phyloP scores from a whole-genome alignment of 768 basidiomycete species.

The Russula vinacea region DNA sequence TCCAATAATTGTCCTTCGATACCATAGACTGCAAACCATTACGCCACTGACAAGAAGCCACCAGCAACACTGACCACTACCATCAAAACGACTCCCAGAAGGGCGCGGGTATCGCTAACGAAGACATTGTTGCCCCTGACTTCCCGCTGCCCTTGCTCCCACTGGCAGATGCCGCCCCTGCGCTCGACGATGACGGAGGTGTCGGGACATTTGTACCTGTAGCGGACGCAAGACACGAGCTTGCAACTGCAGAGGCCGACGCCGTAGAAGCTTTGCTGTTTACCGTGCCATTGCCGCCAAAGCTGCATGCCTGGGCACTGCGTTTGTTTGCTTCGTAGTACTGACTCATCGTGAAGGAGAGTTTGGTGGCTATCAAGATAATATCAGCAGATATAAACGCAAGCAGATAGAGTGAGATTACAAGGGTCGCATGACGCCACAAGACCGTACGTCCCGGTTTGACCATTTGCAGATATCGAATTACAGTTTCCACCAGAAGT shows the following conservation, averaged over 20 bases:
- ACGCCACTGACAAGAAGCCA: constrained; percentile 46
- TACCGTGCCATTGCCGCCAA: constrained; percentile 80
- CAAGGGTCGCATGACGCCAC: constrained; percentile 78
- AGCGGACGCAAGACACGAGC: constrained; percentile 65
- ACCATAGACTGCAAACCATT: constrained; percentile 11
- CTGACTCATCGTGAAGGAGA: constrained; percentile 79
- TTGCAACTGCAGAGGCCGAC: constrained; percentile 53
- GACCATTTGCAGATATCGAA: constrained; percentile 70
- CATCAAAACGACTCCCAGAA: constrained; percentile 41
- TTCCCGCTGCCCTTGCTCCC: constrained; percentile 33
- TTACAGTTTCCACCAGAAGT: constrained; percentile 57
- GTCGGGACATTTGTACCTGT: constrained; percentile 62
- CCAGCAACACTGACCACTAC: constrained; percentile 41
- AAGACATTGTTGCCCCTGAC: constrained; percentile 32
- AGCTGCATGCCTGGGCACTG: constrained; percentile 65
- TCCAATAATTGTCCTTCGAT: constrained; percentile 8
- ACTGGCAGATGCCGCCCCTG: constrained; percentile 8
- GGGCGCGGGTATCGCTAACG: constrained; percentile 35
- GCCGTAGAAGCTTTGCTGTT: constrained; percentile 52
- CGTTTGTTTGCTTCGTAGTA: constrained; percentile 66
- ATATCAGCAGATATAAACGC: constrained; percentile 18
- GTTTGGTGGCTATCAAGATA: constrained; percentile 55
- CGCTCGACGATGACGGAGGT: constrained; percentile 36
- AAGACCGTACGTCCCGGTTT: constrained; percentile 70
- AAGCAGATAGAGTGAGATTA: constrained; percentile 35